Evolutionary conservation across 805 yeast genomes (phyloP), one percentile per base, ranked within the genome.

Genomic region (Nakazawaea laoshanensis): DNA sequence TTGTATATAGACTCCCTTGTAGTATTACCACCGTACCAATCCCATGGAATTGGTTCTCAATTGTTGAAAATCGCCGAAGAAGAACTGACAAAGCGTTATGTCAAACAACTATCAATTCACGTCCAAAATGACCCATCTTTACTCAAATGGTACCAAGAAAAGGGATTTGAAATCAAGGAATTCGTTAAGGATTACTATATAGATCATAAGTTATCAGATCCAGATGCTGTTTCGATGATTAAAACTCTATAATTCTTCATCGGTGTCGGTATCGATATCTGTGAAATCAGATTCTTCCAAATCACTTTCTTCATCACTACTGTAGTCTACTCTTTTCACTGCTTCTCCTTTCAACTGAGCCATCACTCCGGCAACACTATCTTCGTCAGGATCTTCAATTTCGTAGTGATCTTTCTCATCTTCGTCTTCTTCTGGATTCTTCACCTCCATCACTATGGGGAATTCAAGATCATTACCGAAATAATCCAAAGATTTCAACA

Each of bases 391-490:
- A 34, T 74, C 84, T 24, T 80, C 75, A 33, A 79, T 74, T 34
- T 69, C 84, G 36, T 71, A 65, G 13, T 47, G 58, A 3, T 48
- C 56, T 3, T 54, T 61, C 10, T 49, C 54, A 11, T 61, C 69
- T n/a, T 53, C 61, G 7, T 52, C 35, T 45, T 57, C 50, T 31
- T 77, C 70, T 21, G 77, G 70, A 15, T 72, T 65, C 44, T 70
- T 65, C 22, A 88, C 94, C n/a, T 69, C 63, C 78, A 88, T 69
- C 16, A 61, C 59, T 30, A 85, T 56, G 7, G 88, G 80, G 40
- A 78, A 68, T 42, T 79, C 85, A 16, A 85, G 52, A 51, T 89
- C 96, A 13, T 73, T 58, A 5, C 95, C 95, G 52, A 84, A 85
- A 53, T 85, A 88, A 28, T 82, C 76, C 33, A 82, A 69, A 35